Base-by-base conservation (phyloP, 345 rosid genomes). In the Acer negundo region DNA sequence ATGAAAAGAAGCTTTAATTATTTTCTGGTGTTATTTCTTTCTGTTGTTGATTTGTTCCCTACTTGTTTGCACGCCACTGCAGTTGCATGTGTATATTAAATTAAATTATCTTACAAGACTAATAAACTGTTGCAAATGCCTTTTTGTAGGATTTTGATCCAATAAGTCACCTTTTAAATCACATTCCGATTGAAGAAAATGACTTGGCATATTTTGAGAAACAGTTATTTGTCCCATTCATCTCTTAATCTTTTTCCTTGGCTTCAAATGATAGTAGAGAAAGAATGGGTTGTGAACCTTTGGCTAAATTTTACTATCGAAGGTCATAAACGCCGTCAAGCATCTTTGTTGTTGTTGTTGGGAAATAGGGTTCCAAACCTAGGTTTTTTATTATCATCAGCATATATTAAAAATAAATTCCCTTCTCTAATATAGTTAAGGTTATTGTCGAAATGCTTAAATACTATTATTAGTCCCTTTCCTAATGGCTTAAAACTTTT, bases 131-230 rank as follows among this genome's bases (percentile, higher is more conserved):
- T 44, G 44, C 42, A 55, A 31, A 62, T 78, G 38, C 65, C 72
- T 82, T 46, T 26, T 10, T 87, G 82, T 89, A 96, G 99, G 92
- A 86, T 44, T 97, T 97, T 83, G 99, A 97, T 90, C 94, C 98
- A 23, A 82, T 94, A 7, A 90, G 82, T 79, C 95, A 94, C 79
- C 75, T 93, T 44, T 81, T 97, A 82, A 97, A 92, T 89, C 89
- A 89, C 79, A 82, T 89, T 67, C 97, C 98, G 4, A 69, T 84
- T 47, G 95, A 90, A 77, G 93, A 89, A 80, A 86, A 78, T 53
- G 98, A 91, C 72, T 69, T 89, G 75, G 85, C 82, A 68, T 87
- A 85, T 83, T 97, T 93, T 83, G 97, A 97, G 82, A 90, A 89
- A 67, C 99, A 97, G 98, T 98, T 94, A 84, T 31, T 31, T 11